Base-by-base conservation (phyloP, 106 monocot genomes). In the Dendrobium chrysotoxum region DNA sequence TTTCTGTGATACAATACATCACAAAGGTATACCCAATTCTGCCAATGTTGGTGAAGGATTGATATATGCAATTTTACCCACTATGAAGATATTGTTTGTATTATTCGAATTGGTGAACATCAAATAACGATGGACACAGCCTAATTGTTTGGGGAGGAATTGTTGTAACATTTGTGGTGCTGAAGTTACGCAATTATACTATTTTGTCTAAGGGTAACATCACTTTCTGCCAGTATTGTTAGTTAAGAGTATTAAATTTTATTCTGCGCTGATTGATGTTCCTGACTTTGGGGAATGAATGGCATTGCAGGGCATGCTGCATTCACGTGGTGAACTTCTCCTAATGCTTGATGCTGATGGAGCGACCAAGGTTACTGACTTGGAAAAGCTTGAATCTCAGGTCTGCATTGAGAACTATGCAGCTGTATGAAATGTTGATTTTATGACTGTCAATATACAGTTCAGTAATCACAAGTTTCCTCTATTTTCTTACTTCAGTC, bases 301-400 rank as follows among this genome's bases (percentile, higher is more conserved):
- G 85, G 54, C 40, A 76, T 84, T 84, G 85, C 83, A 99, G 99
- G 99, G 99, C 72, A 99, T 99, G 95, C 86, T 99, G 23, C 99
- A 95, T 88, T 92, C 92, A 72, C 91, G 99, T 82, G 99, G 99
- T 70, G 88, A 99, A 78, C 81, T 99, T 53, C 87, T 99, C 64
- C 81, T 99, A 28, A 99, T 99, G 99, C 95, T 99, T 86, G 99
- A 99, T 85, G 99, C 99, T 86, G 99, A 99, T 88, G 99, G 99
- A 13, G 99, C 99, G 80, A 99, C 95, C 38, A 95, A 95, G 80
- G 82, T 99, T 28, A 95, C 95, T 70, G 99, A 95, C 79, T 64
- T 99, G 11, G 93, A 95, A 85, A 99, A 93, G 80, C 95, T 99
- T 81, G 99, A 99, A 90, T 82, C 82, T 38, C 87, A 95, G 99